phyloP scores from a whole-genome alignment of 805 yeast genomes.

The Pichia scutulata region DNA sequence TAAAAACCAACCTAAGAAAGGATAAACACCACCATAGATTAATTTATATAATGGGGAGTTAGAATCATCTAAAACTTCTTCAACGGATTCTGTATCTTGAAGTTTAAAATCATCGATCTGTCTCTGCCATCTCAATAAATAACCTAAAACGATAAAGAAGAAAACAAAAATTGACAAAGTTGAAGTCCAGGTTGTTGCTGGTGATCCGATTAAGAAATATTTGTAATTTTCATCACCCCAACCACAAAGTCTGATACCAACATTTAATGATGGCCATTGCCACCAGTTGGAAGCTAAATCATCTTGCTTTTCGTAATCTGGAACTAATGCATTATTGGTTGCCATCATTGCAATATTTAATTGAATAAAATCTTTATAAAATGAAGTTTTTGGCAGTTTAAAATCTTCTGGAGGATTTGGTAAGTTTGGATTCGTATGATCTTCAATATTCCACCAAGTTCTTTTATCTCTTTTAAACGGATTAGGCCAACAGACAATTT shows the following conservation, averaged over 20 bases:
- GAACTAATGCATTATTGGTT: slow-evolving; percentile 73
- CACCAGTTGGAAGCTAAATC: slow-evolving; percentile 66
- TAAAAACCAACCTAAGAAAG: slow-evolving; percentile 84
- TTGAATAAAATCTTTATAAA: slow-evolving; percentile 68
- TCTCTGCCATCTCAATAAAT: slow-evolving; percentile 75
- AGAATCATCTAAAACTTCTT: slow-evolving; percentile 5
- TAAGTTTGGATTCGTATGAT: slow-evolving; percentile 51
- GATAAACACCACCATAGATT: slow-evolving; percentile 65
- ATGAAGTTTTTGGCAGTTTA: slow-evolving; percentile 65
- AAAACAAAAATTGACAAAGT: slow-evolving; percentile 50
- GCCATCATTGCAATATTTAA: slow-evolving; percentile 84
- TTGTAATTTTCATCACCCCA: slow-evolving; percentile 56
- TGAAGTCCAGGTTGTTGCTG: slow-evolving; percentile 73
- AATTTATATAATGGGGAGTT: slow-evolving; percentile 23
- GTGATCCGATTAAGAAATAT: slow-evolving; percentile 68
- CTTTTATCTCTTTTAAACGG: slow-evolving; percentile 71
- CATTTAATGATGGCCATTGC: slow-evolving; percentile 83
- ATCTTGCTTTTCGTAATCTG: slow-evolving; percentile 70
- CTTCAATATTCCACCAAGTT: slow-evolving; percentile 85
- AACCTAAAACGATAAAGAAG: slow-evolving; percentile 36
- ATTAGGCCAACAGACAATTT: slow-evolving; percentile 69
- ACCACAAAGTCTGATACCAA: slow-evolving; percentile 68
- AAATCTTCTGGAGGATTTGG: slow-evolving; percentile 55
- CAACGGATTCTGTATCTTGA: slow-evolving; percentile 13
- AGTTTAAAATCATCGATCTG: slow-evolving; percentile 52